Evolutionary conservation across 2,329 filamentous ascomycete species (phyloP).

Genomic region (Hymenotorrendiella dingleyae): DNA sequence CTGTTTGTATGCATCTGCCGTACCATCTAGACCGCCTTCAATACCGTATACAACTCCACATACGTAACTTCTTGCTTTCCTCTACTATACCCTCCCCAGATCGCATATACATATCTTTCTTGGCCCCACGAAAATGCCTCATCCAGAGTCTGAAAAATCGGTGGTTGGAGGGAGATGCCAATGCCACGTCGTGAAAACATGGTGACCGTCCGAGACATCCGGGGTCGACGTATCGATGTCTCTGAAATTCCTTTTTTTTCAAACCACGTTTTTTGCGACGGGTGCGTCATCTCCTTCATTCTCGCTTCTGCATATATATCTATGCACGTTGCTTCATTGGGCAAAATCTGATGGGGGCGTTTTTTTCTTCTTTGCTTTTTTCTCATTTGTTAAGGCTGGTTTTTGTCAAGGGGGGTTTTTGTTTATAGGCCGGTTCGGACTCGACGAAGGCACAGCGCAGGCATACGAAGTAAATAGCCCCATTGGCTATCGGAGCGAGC

Average conservation of each 20-base stretch:
- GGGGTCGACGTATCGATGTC: too few species aligned
- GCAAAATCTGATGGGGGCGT: too few species aligned
- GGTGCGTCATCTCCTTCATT: background rate
- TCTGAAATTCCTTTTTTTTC: too few species aligned
- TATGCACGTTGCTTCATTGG: background rate
- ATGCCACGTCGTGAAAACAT: constrained; percentile 1
- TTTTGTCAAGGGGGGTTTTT: too few species aligned
- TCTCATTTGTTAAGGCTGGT: background rate
- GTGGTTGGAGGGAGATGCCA: background rate
- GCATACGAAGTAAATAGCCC: background rate
- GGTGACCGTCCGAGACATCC: too few species aligned
- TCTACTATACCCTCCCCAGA: background rate
- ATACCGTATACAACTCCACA: too few species aligned
- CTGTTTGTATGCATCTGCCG: too few species aligned
- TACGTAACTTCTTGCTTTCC: too few species aligned
- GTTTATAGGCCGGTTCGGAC: background rate
- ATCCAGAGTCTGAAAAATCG: background rate
- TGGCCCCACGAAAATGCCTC: background rate
- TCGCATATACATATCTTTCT: background rate
- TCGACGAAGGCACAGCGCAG: background rate
- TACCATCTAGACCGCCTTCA: background rate
- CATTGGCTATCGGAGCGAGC: too few species aligned
- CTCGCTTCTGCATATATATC: background rate
- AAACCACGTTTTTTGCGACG: background rate
- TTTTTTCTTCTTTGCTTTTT: background rate